Evolutionary conservation across 2,329 filamentous ascomycete species (phyloP).

Genomic region (Hypoxylon sp.): DNA sequence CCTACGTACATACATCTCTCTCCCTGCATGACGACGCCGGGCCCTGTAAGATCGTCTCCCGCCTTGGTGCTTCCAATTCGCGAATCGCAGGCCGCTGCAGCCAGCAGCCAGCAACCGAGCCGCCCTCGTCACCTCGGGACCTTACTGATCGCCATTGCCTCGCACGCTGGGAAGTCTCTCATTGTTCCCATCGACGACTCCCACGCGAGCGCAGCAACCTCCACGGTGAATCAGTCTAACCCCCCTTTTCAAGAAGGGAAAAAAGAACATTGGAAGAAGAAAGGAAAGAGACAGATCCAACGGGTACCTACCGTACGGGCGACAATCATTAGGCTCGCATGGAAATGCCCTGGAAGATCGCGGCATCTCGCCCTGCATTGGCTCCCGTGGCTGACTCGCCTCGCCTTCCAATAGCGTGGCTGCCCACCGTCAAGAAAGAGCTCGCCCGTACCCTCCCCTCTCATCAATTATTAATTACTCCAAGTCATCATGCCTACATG

Average conservation of each 20-base stretch:
- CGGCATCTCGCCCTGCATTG: constrained; percentile 37
- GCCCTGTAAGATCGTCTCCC: constrained; percentile 27
- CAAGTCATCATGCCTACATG: constrained; percentile 37
- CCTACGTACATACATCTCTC: not conserved
- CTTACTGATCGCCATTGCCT: constrained; percentile 31
- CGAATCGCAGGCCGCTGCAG: constrained; percentile 31
- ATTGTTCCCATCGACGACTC: constrained; percentile 14
- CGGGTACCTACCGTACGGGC: constrained; percentile 10
- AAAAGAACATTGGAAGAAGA: not conserved
- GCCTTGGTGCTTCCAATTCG: constrained; percentile 33
- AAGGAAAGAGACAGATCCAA: constrained; percentile 9
- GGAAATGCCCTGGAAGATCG: constrained; percentile 30
- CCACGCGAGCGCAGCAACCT: not conserved
- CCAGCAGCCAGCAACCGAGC: constrained; percentile 16
- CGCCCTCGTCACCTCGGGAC: constrained; percentile 30
- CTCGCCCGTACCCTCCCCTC: constrained; percentile 1
- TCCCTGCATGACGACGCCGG: constrained; percentile 31
- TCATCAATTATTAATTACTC: constrained; percentile 35
- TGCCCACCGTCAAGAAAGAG: not conserved
- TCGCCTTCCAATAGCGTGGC: constrained; percentile 18
- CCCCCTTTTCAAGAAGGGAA: not conserved
- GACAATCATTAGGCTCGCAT: constrained; percentile 24
- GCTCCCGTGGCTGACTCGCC: constrained; percentile 42
- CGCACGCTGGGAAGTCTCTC: constrained; percentile 28
- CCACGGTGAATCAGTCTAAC: not conserved